Base-by-base conservation (phyloP, 371 early-diverging fungal genomes). In the Apophysomyces variabilis region DNA sequence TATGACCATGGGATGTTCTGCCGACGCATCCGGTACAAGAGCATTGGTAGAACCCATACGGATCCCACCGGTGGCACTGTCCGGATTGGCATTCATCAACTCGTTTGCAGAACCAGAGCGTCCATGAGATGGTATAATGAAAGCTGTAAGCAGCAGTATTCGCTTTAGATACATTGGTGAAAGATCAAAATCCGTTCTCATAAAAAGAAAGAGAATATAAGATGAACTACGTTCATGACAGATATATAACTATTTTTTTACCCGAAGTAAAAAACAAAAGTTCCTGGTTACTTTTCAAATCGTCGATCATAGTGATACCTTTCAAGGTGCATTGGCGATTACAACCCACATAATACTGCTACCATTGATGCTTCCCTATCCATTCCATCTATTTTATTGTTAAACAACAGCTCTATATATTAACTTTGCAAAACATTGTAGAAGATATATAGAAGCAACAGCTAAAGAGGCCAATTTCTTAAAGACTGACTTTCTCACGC, bases 1-100 rank as follows among this genome's bases (percentile, higher is more conserved):
- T 3, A 78, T 38, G 7, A 81, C 69, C 43, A 81, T 32, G 8
- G 81, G 81, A 26, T 74, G 73, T 11, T 81, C 81, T 18, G 81
- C 58, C 11, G 78, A 72, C 36, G 78, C 73, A 64, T 81, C 81
- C 0, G 81, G 81, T 1, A 81, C 65, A 62, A 81, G 68, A 0
- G 64, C 60, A 43, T 66, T 59, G 8, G 62, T 62, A 1, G 38
- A 45, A 1, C 76, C 77, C 14, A 81, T 70, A 37, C 64, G 67
- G 57, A 81, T 63, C 16, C 70, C 76, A n/a, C 81, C 78, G 3
- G 38, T 54, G 4, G 36, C 60, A 60, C 39, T 41, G 43, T 60
- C 60, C 7, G 60, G 38, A 13, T 58, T 58, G 35, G 39, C 58
- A 21, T 50, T 50, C 54, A 50, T 50, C 54, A 50, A 50, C 21